These are phyloP conservation scores for Exophiala oligosperma DNA, from an alignment of 2,329 filamentous ascomycete species.

Conservation along the genomic window DNA sequence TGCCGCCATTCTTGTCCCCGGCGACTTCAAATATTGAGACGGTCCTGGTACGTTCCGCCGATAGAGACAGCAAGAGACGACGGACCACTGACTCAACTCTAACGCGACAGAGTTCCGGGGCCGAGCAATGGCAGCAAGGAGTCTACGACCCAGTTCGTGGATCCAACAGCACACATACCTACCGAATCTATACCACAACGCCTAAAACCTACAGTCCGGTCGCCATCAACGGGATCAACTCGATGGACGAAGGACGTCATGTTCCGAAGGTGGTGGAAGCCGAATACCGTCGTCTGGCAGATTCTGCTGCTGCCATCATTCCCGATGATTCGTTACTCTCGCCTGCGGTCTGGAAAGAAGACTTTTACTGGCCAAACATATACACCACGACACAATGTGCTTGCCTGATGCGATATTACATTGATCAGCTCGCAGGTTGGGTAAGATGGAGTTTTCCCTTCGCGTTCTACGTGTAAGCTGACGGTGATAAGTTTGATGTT, in stretches of 20 bases:
- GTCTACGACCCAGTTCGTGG: slow-evolving; percentile 22
- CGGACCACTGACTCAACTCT: slow-evolving; percentile 13
- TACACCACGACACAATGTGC: slow-evolving; percentile 29
- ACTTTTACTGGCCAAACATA: slow-evolving; percentile 30
- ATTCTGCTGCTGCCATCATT: slow-evolving; percentile 25
- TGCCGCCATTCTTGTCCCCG: slow-evolving; percentile 13
- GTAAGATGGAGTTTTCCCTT: slow-evolving; percentile 9
- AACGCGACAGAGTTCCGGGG: background rate
- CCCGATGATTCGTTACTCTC: slow-evolving; percentile 25
- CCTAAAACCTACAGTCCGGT: slow-evolving; percentile 11
- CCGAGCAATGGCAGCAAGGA: slow-evolving; percentile 13
- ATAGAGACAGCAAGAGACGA: slow-evolving; percentile 15
- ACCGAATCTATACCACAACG: slow-evolving; percentile 20
- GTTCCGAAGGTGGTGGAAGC: slow-evolving; percentile 27
- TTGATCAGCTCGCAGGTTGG: slow-evolving; percentile 29
- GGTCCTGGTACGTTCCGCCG: slow-evolving; percentile 12
- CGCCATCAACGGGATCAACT: slow-evolving; percentile 12
- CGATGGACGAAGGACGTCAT: slow-evolving; percentile 21
- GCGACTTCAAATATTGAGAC: slow-evolving; percentile 10
- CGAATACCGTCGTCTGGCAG: slow-evolving; percentile 27
- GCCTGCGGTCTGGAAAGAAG: slow-evolving; percentile 26
- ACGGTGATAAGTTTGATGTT: slow-evolving; percentile 26
- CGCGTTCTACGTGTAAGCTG: slow-evolving; percentile 1
- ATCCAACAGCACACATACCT: slow-evolving; percentile 9
- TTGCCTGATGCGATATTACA: slow-evolving; percentile 30